A percentile compares a stretch with the other conserved stretches of the same genome.
Evolutionary conservation across 2,329 filamentous ascomycete genomes (phyloP).

Genomic region (Microsporum canis): DNA sequence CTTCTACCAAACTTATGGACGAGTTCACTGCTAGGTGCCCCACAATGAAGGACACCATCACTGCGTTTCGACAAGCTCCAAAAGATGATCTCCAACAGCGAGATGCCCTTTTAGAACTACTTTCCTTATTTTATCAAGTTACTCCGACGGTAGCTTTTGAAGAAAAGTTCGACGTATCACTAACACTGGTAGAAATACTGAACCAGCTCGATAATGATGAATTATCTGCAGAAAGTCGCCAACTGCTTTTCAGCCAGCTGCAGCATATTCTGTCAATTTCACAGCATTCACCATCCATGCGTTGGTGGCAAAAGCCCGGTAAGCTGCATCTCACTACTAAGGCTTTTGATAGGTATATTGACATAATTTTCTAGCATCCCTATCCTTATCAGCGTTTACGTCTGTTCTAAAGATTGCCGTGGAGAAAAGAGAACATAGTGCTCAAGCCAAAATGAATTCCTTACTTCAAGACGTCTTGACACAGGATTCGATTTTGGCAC

Average conservation of each 20-base stretch:
- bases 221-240: constrained; percentile 39
- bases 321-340: constrained; percentile 14
- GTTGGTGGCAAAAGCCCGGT: constrained; percentile 72
- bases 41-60: constrained; percentile 67
- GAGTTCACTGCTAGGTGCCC: constrained; percentile 72
- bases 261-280: constrained; percentile 74
- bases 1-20: constrained; percentile 54
- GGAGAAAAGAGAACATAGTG: constrained; percentile 21
- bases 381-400: constrained; percentile 34
- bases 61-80: constrained; percentile 57
- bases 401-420: constrained; percentile 32
- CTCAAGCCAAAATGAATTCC: constrained; percentile 24
- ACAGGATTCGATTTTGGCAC: constrained; percentile 29
- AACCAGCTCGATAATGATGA: constrained; percentile 44
- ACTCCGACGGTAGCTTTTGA: constrained; percentile 68
- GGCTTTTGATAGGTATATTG: constrained; percentile 9
- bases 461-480: constrained; percentile 27
- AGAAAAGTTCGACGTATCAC: constrained; percentile 79
- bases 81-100: constrained; percentile 62
- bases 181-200: constrained; percentile 59
- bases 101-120: constrained; percentile 64
- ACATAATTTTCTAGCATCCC: constrained; percentile 19
- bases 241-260: constrained; percentile 59
- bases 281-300: constrained; percentile 67
- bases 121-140: constrained; percentile 75